Percentiles rank a stretch among this genome's conserved stretches.
phyloP scores from a whole-genome alignment of 345 rosid genomes.

The Cardiospermum halicacabum region DNA sequence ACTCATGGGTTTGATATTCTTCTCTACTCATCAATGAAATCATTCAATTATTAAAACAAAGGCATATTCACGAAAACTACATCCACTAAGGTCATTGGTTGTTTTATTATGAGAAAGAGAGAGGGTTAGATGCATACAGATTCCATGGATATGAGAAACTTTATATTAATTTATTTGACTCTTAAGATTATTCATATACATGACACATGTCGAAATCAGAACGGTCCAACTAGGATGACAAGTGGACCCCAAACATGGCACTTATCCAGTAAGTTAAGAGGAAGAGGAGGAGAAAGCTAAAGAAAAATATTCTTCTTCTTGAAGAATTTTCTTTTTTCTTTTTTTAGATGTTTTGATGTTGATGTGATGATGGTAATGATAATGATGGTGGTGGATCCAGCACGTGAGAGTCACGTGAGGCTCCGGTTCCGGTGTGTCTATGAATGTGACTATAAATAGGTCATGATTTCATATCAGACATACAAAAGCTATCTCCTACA shows the following conservation, averaged over 20 bases:
- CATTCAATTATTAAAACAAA: neutral
- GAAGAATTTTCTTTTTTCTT: neutral
- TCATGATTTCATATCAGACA: neutral
- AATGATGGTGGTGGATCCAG: conserved; percentile 6
- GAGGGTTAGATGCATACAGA: neutral
- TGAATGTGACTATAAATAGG: conserved; percentile 21
- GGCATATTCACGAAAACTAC: conserved; percentile 11
- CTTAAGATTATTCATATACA: conserved; percentile 22
- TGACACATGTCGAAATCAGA: conserved; percentile 11
- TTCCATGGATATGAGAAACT: neutral
- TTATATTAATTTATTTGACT: conserved; percentile 14
- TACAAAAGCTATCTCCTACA: neutral
- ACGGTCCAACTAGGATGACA: conserved; percentile 30
- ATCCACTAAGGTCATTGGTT: conserved; percentile 6
- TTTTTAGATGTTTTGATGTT: neutral
- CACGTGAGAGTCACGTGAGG: conserved; percentile 37
- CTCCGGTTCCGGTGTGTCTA: conserved; percentile 13
- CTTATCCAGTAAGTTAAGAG: conserved; percentile 37
- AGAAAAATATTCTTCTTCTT: neutral
- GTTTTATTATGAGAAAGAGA: conserved; percentile 5
- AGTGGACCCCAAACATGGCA: conserved; percentile 42
- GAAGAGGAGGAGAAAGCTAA: neutral
- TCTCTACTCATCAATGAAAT: conserved; percentile 2
- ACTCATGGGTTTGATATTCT: conserved; percentile 8
- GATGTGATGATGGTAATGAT: neutral